These are phyloP conservation scores for Saccharomycopsis microspora DNA, from an alignment of 805 yeast species.

Conservation along the genomic window DNA sequence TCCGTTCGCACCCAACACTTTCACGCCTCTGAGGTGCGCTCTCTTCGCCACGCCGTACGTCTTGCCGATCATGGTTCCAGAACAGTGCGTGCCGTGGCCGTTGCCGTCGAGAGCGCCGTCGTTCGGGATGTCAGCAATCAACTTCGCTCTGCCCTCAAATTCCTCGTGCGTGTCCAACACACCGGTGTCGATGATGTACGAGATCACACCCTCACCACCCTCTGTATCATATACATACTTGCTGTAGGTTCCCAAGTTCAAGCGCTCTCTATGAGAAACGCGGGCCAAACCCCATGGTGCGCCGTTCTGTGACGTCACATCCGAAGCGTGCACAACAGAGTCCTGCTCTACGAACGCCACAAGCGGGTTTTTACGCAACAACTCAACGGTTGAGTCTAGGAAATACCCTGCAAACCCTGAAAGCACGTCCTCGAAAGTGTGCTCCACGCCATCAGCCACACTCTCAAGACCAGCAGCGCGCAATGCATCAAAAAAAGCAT, in stretches of 20 bases:
- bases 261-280: constrained; percentile 69
- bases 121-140: constrained; percentile 76
- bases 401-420: constrained; percentile 82
- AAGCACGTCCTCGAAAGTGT: constrained; percentile 38
- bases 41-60: constrained; percentile 78
- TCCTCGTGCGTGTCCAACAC: constrained; percentile 64
- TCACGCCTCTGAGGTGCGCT: constrained; percentile 71
- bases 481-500: constrained; percentile 28
- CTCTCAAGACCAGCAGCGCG: constrained; percentile 16
- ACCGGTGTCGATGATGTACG: constrained; percentile 89
- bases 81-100: constrained; percentile 96
- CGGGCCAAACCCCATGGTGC: constrained; percentile 95
- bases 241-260: constrained; percentile 58
- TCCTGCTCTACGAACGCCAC: constrained; percentile 61
- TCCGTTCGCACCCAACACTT: constrained; percentile 74
- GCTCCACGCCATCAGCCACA: constrained; percentile 9
- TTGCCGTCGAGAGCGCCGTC: constrained; percentile 69
- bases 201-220: constrained; percentile 76
- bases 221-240: constrained; percentile 61
- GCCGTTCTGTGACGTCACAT: constrained; percentile 60
- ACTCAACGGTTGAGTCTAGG: constrained; percentile 59
- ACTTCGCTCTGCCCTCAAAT: constrained; percentile 71
- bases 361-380: constrained; percentile 53
- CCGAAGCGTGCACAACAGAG: constrained; percentile 53
- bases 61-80: constrained; percentile 84